Base-by-base conservation (phyloP, 2,329 filamentous ascomycete species). In the Beauveria asiatica region DNA sequence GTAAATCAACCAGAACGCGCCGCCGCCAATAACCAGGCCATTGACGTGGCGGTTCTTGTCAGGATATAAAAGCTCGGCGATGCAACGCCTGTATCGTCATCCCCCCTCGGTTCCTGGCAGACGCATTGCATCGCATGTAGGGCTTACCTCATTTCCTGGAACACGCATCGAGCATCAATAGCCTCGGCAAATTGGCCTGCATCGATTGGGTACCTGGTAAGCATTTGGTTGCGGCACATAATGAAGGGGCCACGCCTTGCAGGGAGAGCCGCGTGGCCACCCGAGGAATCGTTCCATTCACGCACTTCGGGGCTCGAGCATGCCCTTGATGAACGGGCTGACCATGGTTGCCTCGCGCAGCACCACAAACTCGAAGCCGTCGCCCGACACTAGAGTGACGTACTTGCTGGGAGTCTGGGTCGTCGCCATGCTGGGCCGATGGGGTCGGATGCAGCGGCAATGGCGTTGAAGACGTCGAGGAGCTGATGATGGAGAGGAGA, bases 311-410 rank as follows among this genome's bases (percentile, higher is more conserved):
- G 85, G 83, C 67, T 90, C 86, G 62, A 93, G 76, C 83, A 90
- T 91, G 70, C 84, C 81, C 74, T 84, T 88, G 75, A 93, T 87
- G 61, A 86, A 82, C 39, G 85, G 85, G 66, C 87, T 89, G 68
- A 89, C 78, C 68, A 83, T 78, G 62, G 88, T 84, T 3, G 88
- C 86, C 54, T 89, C 86, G 58, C 88, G 84, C 59, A 88, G 78
- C 56, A 92, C 80, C 64, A 89, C 83, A 70, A 90, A 92, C 75
- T 91, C 88, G 70, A 85, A 91, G 67, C 83, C 87, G 72, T 93
- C 89, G 65, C 79, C 81, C 0, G 88, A 91, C 46, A 92, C 80
- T 57, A 93, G 83, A 5, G 89, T 92, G 65, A 92, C 82, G 73
- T 91, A 92, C 69, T 90, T 85, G 73, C 81, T 83, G 53, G 69